A percentile compares a stretch with the other conserved stretches of the same genome.
Conservation (phyloP, 306 rosid genomes). For the Senna siamea region DNA sequence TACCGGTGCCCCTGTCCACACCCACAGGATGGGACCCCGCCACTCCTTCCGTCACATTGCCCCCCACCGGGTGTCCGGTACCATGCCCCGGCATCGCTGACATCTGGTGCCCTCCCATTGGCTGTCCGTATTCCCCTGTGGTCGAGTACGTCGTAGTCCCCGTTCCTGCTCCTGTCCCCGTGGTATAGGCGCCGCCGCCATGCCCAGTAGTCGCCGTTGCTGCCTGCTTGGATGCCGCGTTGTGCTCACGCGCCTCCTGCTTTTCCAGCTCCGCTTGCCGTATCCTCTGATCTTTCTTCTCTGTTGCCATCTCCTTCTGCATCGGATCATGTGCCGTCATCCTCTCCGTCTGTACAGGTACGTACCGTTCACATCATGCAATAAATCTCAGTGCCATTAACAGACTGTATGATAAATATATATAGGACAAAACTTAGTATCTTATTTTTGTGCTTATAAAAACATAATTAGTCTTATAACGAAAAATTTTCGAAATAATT, state of each 20-base stretch:
- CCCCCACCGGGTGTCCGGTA: conserved; percentile 48
- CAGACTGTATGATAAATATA: too few relatives aligned
- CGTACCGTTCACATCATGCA: neutral
- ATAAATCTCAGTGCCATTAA: too few relatives aligned
- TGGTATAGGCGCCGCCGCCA: neutral
- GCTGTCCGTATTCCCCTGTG: conserved; percentile 44
- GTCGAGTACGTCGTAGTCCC: conserved; percentile 38
- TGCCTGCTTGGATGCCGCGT: conserved; percentile 41
- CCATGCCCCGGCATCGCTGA: conserved; percentile 45
- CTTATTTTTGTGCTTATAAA: too few relatives aligned
- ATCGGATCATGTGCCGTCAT: conserved; percentile 50
- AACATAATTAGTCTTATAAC: too few relatives aligned
- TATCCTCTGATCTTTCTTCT: conserved; percentile 50
- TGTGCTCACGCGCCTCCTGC: conserved; percentile 50
- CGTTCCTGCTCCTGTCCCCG: too few relatives aligned
- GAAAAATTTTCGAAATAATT: too few relatives aligned
- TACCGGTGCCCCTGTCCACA: conserved; percentile 34
- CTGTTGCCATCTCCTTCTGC: conserved; percentile 57
- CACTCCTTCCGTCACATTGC: conserved; percentile 43
- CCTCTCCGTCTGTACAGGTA: conserved; percentile 51
- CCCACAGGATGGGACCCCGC: conserved; percentile 45
- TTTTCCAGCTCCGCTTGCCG: conserved; percentile 61
- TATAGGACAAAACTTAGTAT: too few relatives aligned
- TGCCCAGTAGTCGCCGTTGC: neutral
- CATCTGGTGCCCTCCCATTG: conserved; percentile 49